These are phyloP conservation scores for Mycotypha africana DNA, from an alignment of 371 early-diverging fungal genomes.

Conservation along the genomic window DNA sequence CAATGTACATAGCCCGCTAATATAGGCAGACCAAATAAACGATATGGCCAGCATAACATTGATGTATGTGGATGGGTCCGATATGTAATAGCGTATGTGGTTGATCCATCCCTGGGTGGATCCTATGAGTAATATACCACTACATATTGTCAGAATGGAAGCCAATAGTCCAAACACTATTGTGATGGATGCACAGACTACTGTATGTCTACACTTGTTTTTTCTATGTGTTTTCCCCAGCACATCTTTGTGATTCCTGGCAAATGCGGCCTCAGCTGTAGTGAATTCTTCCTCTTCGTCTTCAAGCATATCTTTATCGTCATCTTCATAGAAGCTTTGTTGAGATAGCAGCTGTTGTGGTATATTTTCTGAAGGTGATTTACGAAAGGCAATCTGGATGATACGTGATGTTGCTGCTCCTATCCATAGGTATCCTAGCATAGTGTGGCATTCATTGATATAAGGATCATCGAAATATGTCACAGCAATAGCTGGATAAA, in stretches of 20 bases:
- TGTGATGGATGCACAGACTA: constrained; percentile 32
- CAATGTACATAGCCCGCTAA: constrained; percentile 60
- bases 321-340: constrained; percentile 11
- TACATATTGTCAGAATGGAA: constrained; percentile 24
- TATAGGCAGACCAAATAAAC: constrained; percentile 34
- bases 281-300: neutral
- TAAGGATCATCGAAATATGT: constrained; percentile 21
- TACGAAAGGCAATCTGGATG: constrained; percentile 35
- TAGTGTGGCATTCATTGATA: constrained; percentile 21
- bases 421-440: constrained; percentile 34
- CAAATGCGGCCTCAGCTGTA: neutral
- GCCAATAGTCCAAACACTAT: constrained; percentile 25
- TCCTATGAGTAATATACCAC: constrained; percentile 34
- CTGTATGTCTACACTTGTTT: constrained; percentile 23
- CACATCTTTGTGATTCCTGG: too few species aligned
- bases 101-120: constrained; percentile 33
- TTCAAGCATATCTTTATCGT: constrained; percentile 15
- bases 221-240: too few species aligned
- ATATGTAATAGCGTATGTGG: constrained; percentile 26
- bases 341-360: constrained; percentile 22
- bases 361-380: constrained; percentile 33
- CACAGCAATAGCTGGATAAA: too few species aligned
- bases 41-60: constrained; percentile 28
- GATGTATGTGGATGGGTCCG: constrained; percentile 31
- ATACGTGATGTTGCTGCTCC: constrained; percentile 25